Evolutionary conservation across 306 rosid genomes (phyloP).

Genomic region (Vigna unguiculata): DNA sequence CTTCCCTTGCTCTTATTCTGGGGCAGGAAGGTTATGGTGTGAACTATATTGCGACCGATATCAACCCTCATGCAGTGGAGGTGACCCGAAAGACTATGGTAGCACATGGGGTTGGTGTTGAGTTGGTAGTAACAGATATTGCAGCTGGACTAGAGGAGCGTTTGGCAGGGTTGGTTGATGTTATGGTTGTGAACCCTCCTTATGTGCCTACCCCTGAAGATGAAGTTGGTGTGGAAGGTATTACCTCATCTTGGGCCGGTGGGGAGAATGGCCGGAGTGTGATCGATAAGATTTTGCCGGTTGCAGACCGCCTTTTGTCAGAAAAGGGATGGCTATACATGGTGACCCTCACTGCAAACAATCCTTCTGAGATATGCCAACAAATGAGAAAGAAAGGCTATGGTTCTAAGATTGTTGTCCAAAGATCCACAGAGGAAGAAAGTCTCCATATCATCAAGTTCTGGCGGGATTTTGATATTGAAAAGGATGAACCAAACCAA

Average conservation of each 20-base stretch:
- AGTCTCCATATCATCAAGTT: slow-evolving; percentile 90
- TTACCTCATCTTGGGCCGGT: slow-evolving; percentile 92
- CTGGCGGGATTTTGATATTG: slow-evolving; percentile 70
- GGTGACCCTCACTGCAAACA: slow-evolving; percentile 81
- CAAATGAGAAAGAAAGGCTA: slow-evolving; percentile 84
- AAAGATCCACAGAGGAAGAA: slow-evolving; percentile 93
- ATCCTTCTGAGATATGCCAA: slow-evolving; percentile 79
- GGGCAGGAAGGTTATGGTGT: slow-evolving; percentile 59
- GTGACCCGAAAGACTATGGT: slow-evolving; percentile 77
- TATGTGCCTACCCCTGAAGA: slow-evolving; percentile 97
- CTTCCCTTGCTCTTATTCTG: slow-evolving; percentile 93
- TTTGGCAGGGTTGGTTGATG: slow-evolving; percentile 78
- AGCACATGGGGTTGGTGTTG: slow-evolving; percentile 90
- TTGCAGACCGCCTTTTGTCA: slow-evolving; percentile 79
- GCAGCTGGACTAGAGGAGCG: slow-evolving; percentile 85
- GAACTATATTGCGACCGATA: slow-evolving; percentile 88
- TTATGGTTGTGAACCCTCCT: slow-evolving; percentile 94
- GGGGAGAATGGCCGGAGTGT: slow-evolving; percentile 91
- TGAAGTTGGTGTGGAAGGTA: slow-evolving; percentile 86
- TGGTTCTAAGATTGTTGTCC: slow-evolving; percentile 80
- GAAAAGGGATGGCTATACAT: slow-evolving; percentile 91
- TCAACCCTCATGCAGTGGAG: slow-evolving; percentile 74
- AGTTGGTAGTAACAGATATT: slow-evolving; percentile 74
- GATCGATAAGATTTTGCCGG: slow-evolving; percentile 77
- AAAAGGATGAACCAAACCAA: slow-evolving; percentile 44